Conservation (phyloP, 768 basidiomycete genomes). For the Mrakia frigida region DNA sequence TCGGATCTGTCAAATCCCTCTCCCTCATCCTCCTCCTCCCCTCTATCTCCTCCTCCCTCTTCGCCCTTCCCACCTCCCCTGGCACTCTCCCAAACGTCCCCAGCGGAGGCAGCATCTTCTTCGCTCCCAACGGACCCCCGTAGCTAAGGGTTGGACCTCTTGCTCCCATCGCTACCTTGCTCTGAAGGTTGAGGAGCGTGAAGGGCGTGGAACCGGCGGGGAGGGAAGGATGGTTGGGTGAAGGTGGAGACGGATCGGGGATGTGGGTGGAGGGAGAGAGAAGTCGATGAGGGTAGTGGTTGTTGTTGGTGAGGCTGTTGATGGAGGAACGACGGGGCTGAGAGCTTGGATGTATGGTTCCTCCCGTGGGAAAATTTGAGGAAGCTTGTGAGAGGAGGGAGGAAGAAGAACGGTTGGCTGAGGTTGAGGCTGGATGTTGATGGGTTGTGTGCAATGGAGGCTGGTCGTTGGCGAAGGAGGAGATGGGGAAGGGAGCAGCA, state of each 20-base stretch:
- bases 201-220: slow-evolving; percentile 5
- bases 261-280: not conserved
- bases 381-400: not conserved
- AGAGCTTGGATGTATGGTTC: not conserved
- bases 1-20: slow-evolving; percentile 1
- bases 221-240: not conserved
- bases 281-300: not conserved
- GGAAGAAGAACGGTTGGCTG: not conserved
- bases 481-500: not conserved
- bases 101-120: not conserved
- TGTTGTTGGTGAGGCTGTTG: not conserved
- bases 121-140: slow-evolving; percentile 16
- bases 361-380: not conserved
- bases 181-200: slow-evolving; percentile 17
- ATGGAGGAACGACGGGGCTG: not conserved
- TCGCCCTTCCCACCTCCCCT: not conserved
- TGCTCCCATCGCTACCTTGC: slow-evolving; percentile 19
- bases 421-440: not conserved
- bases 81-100: not conserved
- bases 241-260: not conserved
- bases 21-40: not conserved
- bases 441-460: not conserved
- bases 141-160: not conserved
- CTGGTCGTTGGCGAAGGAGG: not conserved
- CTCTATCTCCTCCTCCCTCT: not conserved